Evolutionary conservation across 495 filamentous ascomycete species (phyloP).

Genomic region (Penicillium egyptiacum): DNA sequence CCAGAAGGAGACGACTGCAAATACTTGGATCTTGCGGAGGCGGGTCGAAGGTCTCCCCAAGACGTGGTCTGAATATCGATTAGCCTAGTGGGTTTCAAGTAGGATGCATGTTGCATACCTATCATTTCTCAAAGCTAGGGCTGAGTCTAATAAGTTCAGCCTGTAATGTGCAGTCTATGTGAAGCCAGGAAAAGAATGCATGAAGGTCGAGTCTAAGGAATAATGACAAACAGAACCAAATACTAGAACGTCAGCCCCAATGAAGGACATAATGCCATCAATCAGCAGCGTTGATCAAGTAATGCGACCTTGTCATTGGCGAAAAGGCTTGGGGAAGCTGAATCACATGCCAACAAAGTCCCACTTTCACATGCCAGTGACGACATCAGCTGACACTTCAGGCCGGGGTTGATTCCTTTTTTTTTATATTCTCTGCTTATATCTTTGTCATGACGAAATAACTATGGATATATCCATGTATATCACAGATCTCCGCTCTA

Average conservation of each 20-base stretch:
- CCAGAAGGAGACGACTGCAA: slow-evolving; percentile 90
- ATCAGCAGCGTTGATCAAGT: not conserved
- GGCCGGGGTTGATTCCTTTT: not conserved
- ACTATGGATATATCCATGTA: not conserved
- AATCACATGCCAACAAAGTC: slow-evolving; percentile 39
- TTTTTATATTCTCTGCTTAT: not conserved
- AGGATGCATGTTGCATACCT: slow-evolving; percentile 22
- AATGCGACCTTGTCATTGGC: slow-evolving; percentile 2
- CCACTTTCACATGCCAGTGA: slow-evolving; percentile 34
- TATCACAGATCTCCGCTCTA: not conserved
- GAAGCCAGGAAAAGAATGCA: slow-evolving; percentile 1
- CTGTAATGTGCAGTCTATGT: slow-evolving; percentile 1
- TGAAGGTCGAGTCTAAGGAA: not conserved
- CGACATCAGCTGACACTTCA: slow-evolving; percentile 18
- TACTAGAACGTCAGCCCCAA: slow-evolving; percentile 5
- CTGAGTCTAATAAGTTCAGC: slow-evolving; percentile 1
- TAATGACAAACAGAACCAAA: not conserved
- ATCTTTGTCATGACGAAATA: not conserved
- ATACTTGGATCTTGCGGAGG: slow-evolving; percentile 90
- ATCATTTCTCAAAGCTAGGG: slow-evolving; percentile 29
- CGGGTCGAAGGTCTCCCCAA: slow-evolving; percentile 85
- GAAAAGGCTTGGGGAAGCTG: not conserved
- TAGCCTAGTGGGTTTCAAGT: not conserved
- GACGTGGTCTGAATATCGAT: slow-evolving; percentile 67
- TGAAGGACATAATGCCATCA: slow-evolving; percentile 10